Evolutionary conservation across 2,329 filamentous ascomycete species (phyloP).

Genomic region (Exophiala sp.): DNA sequence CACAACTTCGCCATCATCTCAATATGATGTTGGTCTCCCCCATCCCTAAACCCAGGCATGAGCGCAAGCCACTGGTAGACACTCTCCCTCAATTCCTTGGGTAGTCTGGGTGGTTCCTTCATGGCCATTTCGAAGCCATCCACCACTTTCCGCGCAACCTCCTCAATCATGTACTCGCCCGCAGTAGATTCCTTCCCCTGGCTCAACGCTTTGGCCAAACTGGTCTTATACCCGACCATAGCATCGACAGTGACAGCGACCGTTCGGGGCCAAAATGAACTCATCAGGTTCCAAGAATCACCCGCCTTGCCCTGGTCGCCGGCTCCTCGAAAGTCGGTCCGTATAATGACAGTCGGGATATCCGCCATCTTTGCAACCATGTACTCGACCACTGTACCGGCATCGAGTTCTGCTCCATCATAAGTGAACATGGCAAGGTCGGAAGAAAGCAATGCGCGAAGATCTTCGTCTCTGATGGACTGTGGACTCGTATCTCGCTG

Average conservation of each 20-base stretch:
- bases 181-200: slow-evolving; percentile 1
- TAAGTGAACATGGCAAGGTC: slow-evolving; percentile 29
- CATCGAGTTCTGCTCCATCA: slow-evolving; percentile 28
- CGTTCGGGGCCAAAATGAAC: slow-evolving; percentile 27
- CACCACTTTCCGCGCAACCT: slow-evolving; percentile 22
- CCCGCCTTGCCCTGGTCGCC: slow-evolving; percentile 24
- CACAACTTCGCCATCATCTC: slow-evolving; percentile 18
- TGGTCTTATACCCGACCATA: slow-evolving; percentile 26
- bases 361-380: slow-evolving; percentile 29
- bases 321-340: slow-evolving; percentile 27
- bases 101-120: slow-evolving; percentile 19
- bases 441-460: slow-evolving; percentile 25
- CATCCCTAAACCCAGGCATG: slow-evolving; percentile 27
- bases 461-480: slow-evolving; percentile 27
- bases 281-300: slow-evolving; percentile 30
- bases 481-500: slow-evolving; percentile 27
- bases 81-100: slow-evolving; percentile 24
- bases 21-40: slow-evolving; percentile 14
- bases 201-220: slow-evolving; percentile 13
- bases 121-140: slow-evolving; percentile 26
- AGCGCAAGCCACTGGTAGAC: slow-evolving; percentile 29
- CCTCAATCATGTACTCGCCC: slow-evolving; percentile 20
- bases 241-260: slow-evolving; percentile 21
- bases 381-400: slow-evolving; percentile 29
- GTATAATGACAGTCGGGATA: slow-evolving; percentile 27